Conservation (phyloP, 129 eudicot species). For the Sambucus nigra region DNA sequence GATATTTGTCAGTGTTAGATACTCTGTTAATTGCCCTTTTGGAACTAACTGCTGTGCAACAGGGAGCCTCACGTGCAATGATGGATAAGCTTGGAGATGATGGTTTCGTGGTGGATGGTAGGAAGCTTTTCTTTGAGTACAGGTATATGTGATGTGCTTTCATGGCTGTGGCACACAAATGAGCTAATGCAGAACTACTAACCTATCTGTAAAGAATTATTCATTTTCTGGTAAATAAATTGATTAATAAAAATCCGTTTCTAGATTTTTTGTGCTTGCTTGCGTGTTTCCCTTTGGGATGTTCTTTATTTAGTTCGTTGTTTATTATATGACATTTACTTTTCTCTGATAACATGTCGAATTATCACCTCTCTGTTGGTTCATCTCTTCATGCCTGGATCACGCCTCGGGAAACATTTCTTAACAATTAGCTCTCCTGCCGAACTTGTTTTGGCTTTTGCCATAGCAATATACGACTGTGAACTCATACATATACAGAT, state of each 20-base stretch:
- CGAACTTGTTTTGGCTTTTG: neutral
- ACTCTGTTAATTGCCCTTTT: neutral
- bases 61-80: slow-evolving; percentile 91
- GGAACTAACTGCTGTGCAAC: slow-evolving; percentile 17
- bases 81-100: slow-evolving; percentile 86
- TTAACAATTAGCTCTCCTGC: neutral
- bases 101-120: slow-evolving; percentile 79
- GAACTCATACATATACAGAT: neutral
- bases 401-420: neutral
- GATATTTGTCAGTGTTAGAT: neutral
- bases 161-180: slow-evolving; percentile 1
- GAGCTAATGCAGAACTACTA: slow-evolving; percentile 1
- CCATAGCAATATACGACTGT: neutral
- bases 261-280: neutral
- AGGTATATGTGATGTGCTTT: slow-evolving; percentile 34
- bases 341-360: neutral
- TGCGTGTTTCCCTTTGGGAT: neutral
- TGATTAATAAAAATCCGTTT: neutral
- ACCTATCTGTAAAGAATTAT: too few species aligned
- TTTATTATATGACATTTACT: neutral
- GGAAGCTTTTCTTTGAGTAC: slow-evolving; percentile 92
- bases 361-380: neutral
- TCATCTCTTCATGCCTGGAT: neutral
- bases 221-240: too few species aligned
- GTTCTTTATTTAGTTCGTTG: neutral